Evolutionary conservation across 2,329 filamentous ascomycete genomes (phyloP).

Genomic region (Neophaeococcomyces mojaviensis): DNA sequence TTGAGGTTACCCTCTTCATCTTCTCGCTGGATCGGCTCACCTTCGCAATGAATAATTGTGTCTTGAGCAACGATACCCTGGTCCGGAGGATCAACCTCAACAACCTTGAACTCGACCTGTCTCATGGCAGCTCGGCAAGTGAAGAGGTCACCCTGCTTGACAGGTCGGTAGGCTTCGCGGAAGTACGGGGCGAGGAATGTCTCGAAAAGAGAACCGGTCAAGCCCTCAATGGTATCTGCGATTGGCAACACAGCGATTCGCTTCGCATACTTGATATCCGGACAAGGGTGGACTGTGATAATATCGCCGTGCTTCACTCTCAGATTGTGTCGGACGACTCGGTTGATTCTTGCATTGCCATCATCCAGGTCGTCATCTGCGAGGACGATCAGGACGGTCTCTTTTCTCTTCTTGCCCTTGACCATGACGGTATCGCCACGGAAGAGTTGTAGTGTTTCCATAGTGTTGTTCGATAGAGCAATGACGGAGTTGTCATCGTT

Average conservation of each 20-base stretch:
- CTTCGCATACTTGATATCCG: conserved; percentile 99
- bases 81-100: conserved; percentile 96
- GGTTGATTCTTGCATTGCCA: conserved; percentile 93
- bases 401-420: conserved; percentile 99
- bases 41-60: conserved; percentile 97
- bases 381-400: conserved; percentile 94
- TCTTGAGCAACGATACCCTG: conserved; percentile 98
- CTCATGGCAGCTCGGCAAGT: conserved; percentile 96
- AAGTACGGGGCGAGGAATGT: conserved; percentile 99
- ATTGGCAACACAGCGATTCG: conserved; percentile 97
- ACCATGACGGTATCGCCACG: conserved; percentile 96
- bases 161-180: conserved; percentile 95
- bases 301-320: conserved; percentile 98
- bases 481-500: conserved; percentile 99
- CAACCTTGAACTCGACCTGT: conserved; percentile 98
- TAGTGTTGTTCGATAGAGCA: conserved; percentile 94
- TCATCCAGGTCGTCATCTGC: conserved; percentile 98
- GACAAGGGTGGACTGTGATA: conserved; percentile 93
- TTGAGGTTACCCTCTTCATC: conserved; percentile 99
- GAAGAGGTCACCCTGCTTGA: conserved; percentile 95
- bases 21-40: conserved; percentile 91
- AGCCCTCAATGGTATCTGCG: conserved; percentile 93
- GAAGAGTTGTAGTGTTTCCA: conserved; percentile 97
- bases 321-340: conserved; percentile 95
- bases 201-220: conserved; percentile 96